These are phyloP conservation scores for Neurospora sp. DNA, from an alignment of 495 filamentous ascomycete genomes.

Conservation along the genomic window DNA sequence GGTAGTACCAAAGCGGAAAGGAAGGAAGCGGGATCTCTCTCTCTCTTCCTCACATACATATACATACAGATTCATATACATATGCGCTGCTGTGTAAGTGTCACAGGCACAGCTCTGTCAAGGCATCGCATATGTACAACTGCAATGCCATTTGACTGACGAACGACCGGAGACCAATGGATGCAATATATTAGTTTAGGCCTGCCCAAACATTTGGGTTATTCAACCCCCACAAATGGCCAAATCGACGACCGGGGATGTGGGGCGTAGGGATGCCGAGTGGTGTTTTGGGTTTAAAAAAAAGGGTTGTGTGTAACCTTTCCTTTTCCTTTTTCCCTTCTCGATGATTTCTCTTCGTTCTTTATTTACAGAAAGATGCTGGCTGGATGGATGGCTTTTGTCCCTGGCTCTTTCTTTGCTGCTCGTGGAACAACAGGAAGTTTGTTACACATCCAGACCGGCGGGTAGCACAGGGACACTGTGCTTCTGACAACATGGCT, in stretches of 20 bases:
- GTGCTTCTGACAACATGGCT: not conserved
- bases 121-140: not conserved
- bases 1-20: too few species aligned
- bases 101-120: not conserved
- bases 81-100: not conserved
- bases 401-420: not conserved
- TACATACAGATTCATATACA: not conserved
- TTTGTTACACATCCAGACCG: not conserved
- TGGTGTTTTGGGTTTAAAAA: not conserved
- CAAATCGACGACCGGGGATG: not conserved
- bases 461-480: not conserved
- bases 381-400: not conserved
- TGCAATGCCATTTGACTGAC: too few species aligned
- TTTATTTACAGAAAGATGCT: not conserved
- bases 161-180: not conserved
- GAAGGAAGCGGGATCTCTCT: too few species aligned
- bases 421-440: not conserved
- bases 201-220: not conserved
- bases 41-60: too few species aligned
- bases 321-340: not conserved
- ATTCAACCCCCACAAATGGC: not conserved
- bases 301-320: not conserved
- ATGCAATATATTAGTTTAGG: not conserved
- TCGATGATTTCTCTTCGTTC: not conserved
- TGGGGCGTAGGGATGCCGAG: not conserved